Evolutionary conservation across 2,329 filamentous ascomycete genomes (phyloP).

Genomic region (Penicillium sp.): DNA sequence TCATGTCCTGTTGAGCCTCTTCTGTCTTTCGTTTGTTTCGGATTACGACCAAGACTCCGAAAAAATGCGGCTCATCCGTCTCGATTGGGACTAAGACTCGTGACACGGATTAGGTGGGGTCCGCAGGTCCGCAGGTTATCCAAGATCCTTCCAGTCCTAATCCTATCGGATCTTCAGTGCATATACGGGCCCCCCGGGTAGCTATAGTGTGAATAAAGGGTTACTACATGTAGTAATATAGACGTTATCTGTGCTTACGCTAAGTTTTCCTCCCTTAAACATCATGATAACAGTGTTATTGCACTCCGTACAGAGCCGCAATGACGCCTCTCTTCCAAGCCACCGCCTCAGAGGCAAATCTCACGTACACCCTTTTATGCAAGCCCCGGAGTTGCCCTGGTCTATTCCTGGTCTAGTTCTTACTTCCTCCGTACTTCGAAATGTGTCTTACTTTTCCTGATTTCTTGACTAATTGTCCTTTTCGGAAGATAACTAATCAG

Average conservation of each 20-base stretch:
- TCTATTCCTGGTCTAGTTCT: background rate
- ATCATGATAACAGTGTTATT: background rate
- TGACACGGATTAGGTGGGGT: slow-evolving; percentile 1
- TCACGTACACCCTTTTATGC: background rate
- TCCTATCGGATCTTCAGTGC: background rate
- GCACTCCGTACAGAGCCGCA: background rate
- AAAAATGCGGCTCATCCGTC: background rate
- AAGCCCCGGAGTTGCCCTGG: background rate
- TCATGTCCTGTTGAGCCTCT: background rate
- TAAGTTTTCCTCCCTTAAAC: background rate
- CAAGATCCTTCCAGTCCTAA: background rate
- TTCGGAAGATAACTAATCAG: background rate
- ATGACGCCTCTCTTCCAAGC: background rate
- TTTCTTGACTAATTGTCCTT: background rate
- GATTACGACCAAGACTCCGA: slow-evolving; percentile 1
- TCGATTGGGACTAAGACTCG: background rate
- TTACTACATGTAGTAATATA: no score
- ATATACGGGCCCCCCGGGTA: background rate
- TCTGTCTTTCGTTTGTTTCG: background rate
- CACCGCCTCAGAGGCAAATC: slow-evolving; percentile 3
- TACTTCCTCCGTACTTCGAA: background rate
- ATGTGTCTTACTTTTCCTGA: background rate
- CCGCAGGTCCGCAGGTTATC: background rate
- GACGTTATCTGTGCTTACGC: no score
- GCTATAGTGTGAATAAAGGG: background rate